Evolutionary conservation across 495 filamentous ascomycete genomes (phyloP), one percentile per base, ranked within the genome.

Genomic region (Cladorrhinum samala): DNA sequence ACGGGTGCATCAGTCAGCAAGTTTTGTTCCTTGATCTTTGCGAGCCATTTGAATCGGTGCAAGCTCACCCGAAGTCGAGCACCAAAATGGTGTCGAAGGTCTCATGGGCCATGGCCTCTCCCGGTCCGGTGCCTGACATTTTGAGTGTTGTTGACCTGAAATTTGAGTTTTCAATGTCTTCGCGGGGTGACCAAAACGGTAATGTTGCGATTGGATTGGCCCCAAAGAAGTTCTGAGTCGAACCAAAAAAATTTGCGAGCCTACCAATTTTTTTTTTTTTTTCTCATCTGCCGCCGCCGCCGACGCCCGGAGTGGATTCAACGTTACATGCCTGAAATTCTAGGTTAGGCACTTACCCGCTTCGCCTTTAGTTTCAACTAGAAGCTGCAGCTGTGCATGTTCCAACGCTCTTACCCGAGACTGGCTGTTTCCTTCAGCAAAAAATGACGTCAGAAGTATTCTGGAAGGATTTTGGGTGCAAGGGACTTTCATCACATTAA

Each of bases 81-180:
- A 58, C 55, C 55, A 58, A 20, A 38, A 58, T 58, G 55, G 55
- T 58, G 55, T 58, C 55, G 55, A 58, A 58, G 55, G 55, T 50
- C 19, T 36, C 24, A 21, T 58, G 55, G 40, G 55, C 55, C 54
- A 57, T 57, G 1, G 50, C 50, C 46, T 58, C 55, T 50, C 55
- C 55, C 21, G 46, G 50, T 58, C 45, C 55, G 39, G 13, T 41
- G 55, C 46, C 50, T n/a, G 50, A 36, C 55, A 58, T 58, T 9
- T 13, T 52, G 49, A 38, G 9, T 27, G 48, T 33, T 9, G 9
- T 19, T 16, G 48, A 24, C 21, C 1, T 39, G 13, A 16, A 25
- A 7, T 13, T 55, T 30, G 20, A 9, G 33, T 14, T 25, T 27
- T 39, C 6, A 37, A 30, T 13, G 23, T 48, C 16, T 8, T n/a